Percentiles rank a stretch among this genome's conserved stretches.
These are phyloP conservation scores for Trametes cubensis DNA, from an alignment of 768 basidiomycete species.

Conservation along the genomic window DNA sequence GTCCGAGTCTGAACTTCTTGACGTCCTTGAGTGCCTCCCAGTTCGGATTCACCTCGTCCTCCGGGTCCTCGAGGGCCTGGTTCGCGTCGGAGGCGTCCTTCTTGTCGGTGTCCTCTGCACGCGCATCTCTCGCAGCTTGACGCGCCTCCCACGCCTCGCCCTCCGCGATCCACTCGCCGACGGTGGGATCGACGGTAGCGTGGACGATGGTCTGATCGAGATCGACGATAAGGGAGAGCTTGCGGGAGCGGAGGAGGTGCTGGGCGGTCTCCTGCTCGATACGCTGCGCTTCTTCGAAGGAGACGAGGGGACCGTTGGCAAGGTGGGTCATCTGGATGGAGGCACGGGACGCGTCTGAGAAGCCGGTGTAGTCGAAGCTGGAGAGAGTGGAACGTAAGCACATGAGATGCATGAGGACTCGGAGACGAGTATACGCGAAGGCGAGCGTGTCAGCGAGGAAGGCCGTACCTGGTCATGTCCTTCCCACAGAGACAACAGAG, in stretches of 20 bases:
- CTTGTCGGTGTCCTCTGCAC: conserved; percentile 31
- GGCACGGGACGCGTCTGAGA: conserved; percentile 83
- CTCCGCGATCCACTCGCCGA: conserved; percentile 94
- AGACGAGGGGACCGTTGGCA: conserved; percentile 88
- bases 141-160: conserved; percentile 79
- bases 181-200: conserved; percentile 97
- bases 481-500: conserved; percentile 94
- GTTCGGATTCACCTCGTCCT: conserved; percentile 80
- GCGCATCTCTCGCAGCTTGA: conserved; percentile 45
- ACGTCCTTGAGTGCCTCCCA: conserved; percentile 92
- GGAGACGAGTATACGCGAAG: conserved; percentile 1
- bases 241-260: conserved; percentile 72
- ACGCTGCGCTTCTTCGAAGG: conserved; percentile 87
- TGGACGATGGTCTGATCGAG: conserved; percentile 99
- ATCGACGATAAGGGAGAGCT: conserved; percentile 95
- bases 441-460: conserved; percentile 23
- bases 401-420: too few species aligned
- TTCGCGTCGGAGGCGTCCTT: conserved; percentile 38
- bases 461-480: conserved; percentile 85
- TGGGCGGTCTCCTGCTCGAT: conserved; percentile 84
- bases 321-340: conserved; percentile 95
- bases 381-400: conserved; percentile 18
- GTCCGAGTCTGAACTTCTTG: conserved; percentile 81
- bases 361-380: conserved; percentile 85
- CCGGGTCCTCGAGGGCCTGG: conserved; percentile 33